Percentiles rank a stretch among this genome's conserved stretches.
Evolutionary conservation across 1,284 basidiomycete species (phyloP).

Genomic region (Coriolopsis trogii): DNA sequence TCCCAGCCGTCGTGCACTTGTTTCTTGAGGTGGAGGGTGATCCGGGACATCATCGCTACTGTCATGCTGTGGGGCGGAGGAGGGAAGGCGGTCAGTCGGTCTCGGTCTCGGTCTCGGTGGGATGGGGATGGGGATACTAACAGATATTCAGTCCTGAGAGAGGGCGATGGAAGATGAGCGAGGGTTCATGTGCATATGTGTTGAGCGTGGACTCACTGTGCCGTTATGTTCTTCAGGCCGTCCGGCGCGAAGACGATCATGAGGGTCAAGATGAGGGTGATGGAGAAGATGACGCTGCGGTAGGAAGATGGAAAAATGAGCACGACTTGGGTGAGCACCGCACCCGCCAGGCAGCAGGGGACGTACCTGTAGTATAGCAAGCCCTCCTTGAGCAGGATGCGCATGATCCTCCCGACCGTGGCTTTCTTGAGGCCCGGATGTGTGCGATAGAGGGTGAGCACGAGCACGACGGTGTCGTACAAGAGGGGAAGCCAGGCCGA

Average conservation of each 20-base stretch:
- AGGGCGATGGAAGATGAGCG: background rate
- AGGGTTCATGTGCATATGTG: background rate
- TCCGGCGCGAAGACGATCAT: constrained; percentile 50
- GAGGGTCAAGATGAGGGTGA: constrained; percentile 52
- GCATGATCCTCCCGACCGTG: constrained; percentile 45
- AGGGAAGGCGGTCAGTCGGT: background rate
- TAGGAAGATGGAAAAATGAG: background rate
- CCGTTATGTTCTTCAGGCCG: constrained; percentile 52
- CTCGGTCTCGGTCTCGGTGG: background rate
- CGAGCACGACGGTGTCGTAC: constrained; percentile 55
- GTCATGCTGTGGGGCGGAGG: constrained; percentile 18
- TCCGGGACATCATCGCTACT: constrained; percentile 57
- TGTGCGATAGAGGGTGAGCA: constrained; percentile 49
- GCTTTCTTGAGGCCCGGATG: constrained; percentile 42
- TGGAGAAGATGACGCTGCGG: constrained; percentile 51
- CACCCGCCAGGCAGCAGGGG: background rate
- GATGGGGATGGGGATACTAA: constrained; percentile 34
- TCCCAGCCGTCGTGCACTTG: constrained; percentile 14
- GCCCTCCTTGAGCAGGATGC: constrained; percentile 53
- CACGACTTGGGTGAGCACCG: background rate
- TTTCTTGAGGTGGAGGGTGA: constrained; percentile 48
- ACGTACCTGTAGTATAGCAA: constrained; percentile 56
- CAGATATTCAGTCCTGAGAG: constrained; percentile 50
- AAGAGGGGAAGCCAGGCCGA: constrained; percentile 59
- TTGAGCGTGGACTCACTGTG: constrained; percentile 45